These are phyloP conservation scores for Agarophyton chilense DNA, from an alignment of 23 red algal species.

Conservation along the genomic window DNA sequence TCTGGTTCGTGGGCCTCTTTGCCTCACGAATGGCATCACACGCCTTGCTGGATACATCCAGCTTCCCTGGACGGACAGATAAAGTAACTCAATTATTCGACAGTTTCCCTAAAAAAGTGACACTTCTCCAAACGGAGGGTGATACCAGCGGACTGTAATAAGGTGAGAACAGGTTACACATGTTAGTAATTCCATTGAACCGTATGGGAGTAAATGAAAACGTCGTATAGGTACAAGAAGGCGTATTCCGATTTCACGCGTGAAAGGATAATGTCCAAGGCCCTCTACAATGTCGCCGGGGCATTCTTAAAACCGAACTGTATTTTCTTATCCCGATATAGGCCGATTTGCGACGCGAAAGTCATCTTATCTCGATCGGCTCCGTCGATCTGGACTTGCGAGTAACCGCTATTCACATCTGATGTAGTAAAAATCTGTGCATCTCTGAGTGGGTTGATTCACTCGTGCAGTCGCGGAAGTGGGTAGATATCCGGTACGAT, in stretches of 20 bases:
- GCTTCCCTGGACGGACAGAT: constrained; percentile 35
- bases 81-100: constrained; percentile 39
- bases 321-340: neutral
- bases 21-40: neutral
- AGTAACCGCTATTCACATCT: constrained; percentile 3
- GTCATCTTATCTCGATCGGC: neutral
- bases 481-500: constrained; percentile 24
- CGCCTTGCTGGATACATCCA: neutral
- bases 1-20: constrained; percentile 1
- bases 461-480: constrained; percentile 34
- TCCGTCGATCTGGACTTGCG: neutral
- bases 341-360: neutral
- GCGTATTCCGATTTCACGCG: too few species aligned
- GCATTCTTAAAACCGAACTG: neutral
- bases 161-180: neutral
- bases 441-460: constrained; percentile 19
- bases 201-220: neutral
- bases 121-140: constrained; percentile 37
- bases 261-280: too few species aligned
- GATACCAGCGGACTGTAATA: constrained; percentile 5
- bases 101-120: constrained; percentile 9
- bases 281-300: neutral
- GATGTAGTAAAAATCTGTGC: neutral
- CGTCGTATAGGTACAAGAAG: too few species aligned
- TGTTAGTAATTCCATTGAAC: neutral